A percentile compares a stretch with the other conserved stretches of the same genome.
These are phyloP conservation scores for Plasmodium gonderi DNA, from an alignment of 169 alveolate species.

Conservation along the genomic window DNA sequence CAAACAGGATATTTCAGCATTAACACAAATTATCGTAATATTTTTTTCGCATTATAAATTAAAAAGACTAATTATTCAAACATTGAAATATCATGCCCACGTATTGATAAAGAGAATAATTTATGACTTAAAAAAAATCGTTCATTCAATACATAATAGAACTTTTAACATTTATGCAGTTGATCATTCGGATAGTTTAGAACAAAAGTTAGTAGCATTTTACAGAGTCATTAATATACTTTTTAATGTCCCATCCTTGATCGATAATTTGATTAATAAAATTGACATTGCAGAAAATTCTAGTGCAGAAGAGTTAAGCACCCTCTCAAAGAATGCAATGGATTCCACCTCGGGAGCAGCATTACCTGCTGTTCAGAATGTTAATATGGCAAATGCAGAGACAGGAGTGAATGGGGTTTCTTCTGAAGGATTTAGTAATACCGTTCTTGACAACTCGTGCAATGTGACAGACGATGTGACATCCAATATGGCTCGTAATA, in stretches of 20 bases:
- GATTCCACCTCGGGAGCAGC: background rate
- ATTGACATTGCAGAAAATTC: background rate
- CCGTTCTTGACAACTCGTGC: no score
- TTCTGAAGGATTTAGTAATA: no score
- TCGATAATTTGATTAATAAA: conserved; percentile 27
- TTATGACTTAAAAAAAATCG: conserved; percentile 56
- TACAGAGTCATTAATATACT: conserved; percentile 54
- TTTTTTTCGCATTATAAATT: conserved; percentile 70
- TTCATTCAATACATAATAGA: conserved; percentile 20
- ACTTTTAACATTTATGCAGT: conserved; percentile 40
- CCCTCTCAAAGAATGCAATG: background rate
- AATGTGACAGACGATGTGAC: no score
- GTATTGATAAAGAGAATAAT: conserved; percentile 43
- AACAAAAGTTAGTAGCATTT: conserved; percentile 66
- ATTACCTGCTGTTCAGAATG: background rate
- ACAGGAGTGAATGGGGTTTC: background rate
- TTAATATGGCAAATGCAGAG: background rate
- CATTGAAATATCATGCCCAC: conserved; percentile 65
- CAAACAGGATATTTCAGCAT: conserved; percentile 63
- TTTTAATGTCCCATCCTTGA: conserved; percentile 61
- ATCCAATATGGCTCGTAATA: no score
- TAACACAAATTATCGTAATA: conserved; percentile 45
- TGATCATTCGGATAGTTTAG: conserved; percentile 71
- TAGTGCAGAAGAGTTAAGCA: background rate
- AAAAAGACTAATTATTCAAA: conserved; percentile 12